Conservation (phyloP, 768 basidiomycete genomes). For the Trametes cinnabarina region DNA sequence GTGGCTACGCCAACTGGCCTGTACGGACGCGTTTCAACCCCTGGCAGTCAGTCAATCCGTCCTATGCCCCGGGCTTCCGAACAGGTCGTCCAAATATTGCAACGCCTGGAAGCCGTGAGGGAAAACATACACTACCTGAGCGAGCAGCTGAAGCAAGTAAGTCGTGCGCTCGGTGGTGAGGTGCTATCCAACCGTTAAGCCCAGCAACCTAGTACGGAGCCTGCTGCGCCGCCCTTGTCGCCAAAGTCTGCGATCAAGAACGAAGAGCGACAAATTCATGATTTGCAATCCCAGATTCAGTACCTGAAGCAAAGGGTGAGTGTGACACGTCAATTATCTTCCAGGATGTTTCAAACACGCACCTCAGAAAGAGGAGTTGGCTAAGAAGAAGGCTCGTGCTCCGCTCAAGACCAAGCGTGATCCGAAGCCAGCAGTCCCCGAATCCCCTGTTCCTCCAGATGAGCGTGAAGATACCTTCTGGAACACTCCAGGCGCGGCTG, state of each 20-base stretch:
- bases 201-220: constrained; percentile 24
- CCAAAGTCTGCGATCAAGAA: constrained; percentile 32
- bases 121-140: constrained; percentile 37
- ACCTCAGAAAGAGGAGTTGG: constrained; percentile 30
- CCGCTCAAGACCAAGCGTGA: constrained; percentile 9
- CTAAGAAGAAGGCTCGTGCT: constrained; percentile 20
- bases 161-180: constrained; percentile 6
- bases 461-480: constrained; percentile 59
- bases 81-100: constrained; percentile 37
- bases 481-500: constrained; percentile 54
- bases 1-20: no score
- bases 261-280: constrained; percentile 43
- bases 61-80: constrained; percentile 50
- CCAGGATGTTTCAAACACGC: background rate
- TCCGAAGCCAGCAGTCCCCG: constrained; percentile 21
- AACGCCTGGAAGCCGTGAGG: constrained; percentile 37
- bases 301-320: constrained; percentile 41
- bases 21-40: no score
- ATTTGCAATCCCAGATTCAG: constrained; percentile 41
- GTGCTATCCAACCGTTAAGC: constrained; percentile 19
- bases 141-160: constrained; percentile 40
- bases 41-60: constrained; percentile 42
- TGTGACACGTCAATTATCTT: background rate
- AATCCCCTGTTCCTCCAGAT: constrained; percentile 26
- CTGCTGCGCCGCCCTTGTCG: constrained; percentile 26